Evolutionary conservation across 106 monocot species (phyloP), one percentile per base, ranked within the genome.

Genomic region (Dioscorea zingiberensis): DNA sequence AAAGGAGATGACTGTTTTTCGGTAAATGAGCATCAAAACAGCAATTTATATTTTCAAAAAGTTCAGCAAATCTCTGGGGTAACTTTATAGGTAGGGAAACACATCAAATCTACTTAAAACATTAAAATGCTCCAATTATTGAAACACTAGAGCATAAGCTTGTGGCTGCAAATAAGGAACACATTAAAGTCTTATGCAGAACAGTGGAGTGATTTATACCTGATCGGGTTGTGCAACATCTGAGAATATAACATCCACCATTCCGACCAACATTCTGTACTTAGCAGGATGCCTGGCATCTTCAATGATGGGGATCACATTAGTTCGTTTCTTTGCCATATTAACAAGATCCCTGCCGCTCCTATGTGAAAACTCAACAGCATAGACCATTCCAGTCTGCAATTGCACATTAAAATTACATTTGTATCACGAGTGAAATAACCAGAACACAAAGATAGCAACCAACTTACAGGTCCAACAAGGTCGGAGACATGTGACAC

Each of bases 151-250:
- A 38, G 38, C 38, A 2, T 38, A 38, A 8, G 38, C 9, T 38
- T 38, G 38, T 38, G 9, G 6, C 6, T 8, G 38, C 38, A 2
- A 38, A 38, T 8, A 38, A 38, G 0, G 0, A 6, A 38, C 3
- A 6, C 38, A 38, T 38, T 38, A n/a, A n/a, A n/a, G 38, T 38
- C 38, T 38, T 38, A 38, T 38, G 10, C 38, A 38, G 38, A 38
- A 38, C 38, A 38, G n/a, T 38, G 10, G 10, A 38, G 38, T 10
- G 9, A 38, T 0, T 38, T 27, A 60, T 75, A 92, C 97, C 97
- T 98, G 97, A 62, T 98, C 97, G 3, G 97, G 97, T 47, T 98
- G 97, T 1, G 97, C 97, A 76, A 98, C 97, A 84, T 98, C 97
- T 64, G 97, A 98, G 66, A 98, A 98, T 48, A 98, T 84, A 62